Base-by-base conservation (phyloP, 2,329 filamentous ascomycete species). In the Sphaerulina vaccinii region DNA sequence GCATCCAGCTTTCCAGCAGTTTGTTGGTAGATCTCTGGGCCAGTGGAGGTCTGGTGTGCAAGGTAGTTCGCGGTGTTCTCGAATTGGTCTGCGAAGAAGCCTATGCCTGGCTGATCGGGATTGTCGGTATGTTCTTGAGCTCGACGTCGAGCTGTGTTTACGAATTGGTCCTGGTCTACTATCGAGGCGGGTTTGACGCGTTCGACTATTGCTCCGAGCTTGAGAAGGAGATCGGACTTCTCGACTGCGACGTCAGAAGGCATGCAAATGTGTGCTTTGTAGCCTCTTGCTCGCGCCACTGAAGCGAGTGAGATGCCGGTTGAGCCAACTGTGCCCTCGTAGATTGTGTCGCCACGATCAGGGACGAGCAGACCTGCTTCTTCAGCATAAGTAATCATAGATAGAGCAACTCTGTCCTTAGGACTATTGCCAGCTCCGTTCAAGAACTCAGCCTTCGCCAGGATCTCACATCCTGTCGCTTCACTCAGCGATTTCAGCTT, bases 51-150 rank as follows among this genome's bases (percentile, higher is more conserved):
- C 62, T 86, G 84, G 73, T 99, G 93, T 1, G 93, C 91, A 39
- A 80, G 78, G 80, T 87, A 96, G 71, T 99, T 99, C 24, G 90
- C 88, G 44, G 83, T 77, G 21, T 87, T 92, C 73, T 99, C 93
- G 67, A 99, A 99, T 68, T 99, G 93, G 70, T 99, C 88, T 1
- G 92, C 90, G 68, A 97, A 99, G 72, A 95, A 91, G 18, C 93
- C 93, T 44, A 82, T 78, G 58, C 90, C 92, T 29, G 76, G 78
- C 61, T 82, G 81, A 10, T 70, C 64, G 1, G 74, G 67, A 7
- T 76, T 74, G 0, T 70, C 73, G 0, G 86, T 88, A 68, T 97
- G 91, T 61, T 90, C 84, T 45, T 71, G 71, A 0, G 93, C 92
- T 44, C 90, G 83, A 18, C 80, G 79, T 21, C 89, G 82, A 6